A percentile compares a stretch with the other conserved stretches of the same genome.
These are phyloP conservation scores for Areca catechu DNA, from an alignment of 176 grass and related monocot species.

Conservation along the genomic window DNA sequence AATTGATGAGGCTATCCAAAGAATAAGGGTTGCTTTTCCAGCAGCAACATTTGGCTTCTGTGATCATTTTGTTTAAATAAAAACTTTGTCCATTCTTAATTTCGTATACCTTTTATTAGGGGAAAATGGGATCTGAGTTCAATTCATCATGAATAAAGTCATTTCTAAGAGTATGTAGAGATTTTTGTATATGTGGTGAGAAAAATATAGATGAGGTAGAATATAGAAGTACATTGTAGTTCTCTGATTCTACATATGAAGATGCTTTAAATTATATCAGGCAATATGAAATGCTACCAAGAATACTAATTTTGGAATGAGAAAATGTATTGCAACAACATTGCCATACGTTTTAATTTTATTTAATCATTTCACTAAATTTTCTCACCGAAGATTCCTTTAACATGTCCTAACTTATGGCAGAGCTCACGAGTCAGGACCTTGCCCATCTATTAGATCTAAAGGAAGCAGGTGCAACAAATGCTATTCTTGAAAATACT, in stretches of 20 bases:
- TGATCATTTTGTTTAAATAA: not conserved
- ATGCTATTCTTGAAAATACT: constrained; percentile 87
- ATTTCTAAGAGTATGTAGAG: too few species aligned
- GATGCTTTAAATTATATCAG: too few species aligned
- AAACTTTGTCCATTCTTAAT: not conserved
- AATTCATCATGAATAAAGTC: too few species aligned
- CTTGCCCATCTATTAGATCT: constrained; percentile 76
- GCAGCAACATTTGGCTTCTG: constrained; percentile 32
- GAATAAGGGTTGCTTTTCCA: constrained; percentile 90
- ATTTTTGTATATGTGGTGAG: too few species aligned
- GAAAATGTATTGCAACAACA: too few species aligned
- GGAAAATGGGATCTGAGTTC: not conserved
- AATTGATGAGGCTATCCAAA: constrained; percentile 64
- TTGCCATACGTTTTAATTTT: too few species aligned
- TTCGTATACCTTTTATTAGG: not conserved
- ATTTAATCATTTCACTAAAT: too few species aligned
- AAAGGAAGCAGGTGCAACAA: constrained; percentile 84
- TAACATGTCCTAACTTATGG: constrained; percentile 75
- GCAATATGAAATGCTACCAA: too few species aligned
- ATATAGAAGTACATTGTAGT: too few species aligned
- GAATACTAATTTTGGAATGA: too few species aligned
- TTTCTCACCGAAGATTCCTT: not conserved
- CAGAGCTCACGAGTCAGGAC: constrained; percentile 61
- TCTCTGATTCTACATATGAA: too few species aligned
- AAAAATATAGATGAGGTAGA: too few species aligned